phyloP scores from a whole-genome alignment of 768 basidiomycete genomes.

The Termitomyces sp. region DNA sequence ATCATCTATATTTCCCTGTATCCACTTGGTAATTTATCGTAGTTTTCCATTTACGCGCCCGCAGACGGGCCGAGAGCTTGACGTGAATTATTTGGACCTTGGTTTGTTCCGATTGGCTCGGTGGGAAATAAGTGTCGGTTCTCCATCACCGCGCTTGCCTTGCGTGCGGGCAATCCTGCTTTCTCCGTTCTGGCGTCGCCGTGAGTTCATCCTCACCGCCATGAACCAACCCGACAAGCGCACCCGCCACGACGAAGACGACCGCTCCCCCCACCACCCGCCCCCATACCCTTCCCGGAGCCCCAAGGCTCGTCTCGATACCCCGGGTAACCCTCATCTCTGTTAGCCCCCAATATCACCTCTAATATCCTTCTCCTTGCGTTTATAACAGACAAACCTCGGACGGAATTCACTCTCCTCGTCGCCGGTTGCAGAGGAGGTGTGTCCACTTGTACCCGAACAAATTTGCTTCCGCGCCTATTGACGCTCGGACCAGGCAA shows the following conservation, averaged over 20 bases:
- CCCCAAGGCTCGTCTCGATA: constrained; percentile 24
- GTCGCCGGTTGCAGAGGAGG: constrained; percentile 79
- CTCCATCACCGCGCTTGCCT: constrained; percentile 57
- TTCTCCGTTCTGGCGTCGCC: constrained; percentile 45
- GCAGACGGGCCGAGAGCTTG: constrained; percentile 14
- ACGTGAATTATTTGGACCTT: constrained; percentile 28
- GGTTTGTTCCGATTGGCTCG: constrained; percentile 64
- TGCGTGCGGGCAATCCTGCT: constrained; percentile 60
- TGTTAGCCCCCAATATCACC: constrained; percentile 11
- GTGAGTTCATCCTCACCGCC: constrained; percentile 35
- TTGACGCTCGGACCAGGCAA: constrained; percentile 56
- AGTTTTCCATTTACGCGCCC: constrained; percentile 14
- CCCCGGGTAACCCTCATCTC: constrained; percentile 31
- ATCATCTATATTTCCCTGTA: constrained; percentile 20
- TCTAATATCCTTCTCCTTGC: constrained; percentile 16
- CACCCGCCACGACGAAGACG: constrained; percentile 40
- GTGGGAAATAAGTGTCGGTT: constrained; percentile 50
- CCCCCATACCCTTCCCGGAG: constrained; percentile 18
- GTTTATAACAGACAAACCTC: constrained; percentile 25
- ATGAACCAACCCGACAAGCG: constrained; percentile 60
- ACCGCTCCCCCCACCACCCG: constrained; percentile 20
- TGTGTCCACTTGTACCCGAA: constrained; percentile 24
- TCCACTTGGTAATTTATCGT: constrained; percentile 12
- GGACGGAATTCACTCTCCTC: constrained; percentile 61
- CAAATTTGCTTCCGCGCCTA: constrained; percentile 12